A percentile compares a stretch with the other conserved stretches of the same genome.
These are phyloP conservation scores for Sporopachydermia lactativora DNA, from an alignment of 805 yeast species.

Conservation along the genomic window DNA sequence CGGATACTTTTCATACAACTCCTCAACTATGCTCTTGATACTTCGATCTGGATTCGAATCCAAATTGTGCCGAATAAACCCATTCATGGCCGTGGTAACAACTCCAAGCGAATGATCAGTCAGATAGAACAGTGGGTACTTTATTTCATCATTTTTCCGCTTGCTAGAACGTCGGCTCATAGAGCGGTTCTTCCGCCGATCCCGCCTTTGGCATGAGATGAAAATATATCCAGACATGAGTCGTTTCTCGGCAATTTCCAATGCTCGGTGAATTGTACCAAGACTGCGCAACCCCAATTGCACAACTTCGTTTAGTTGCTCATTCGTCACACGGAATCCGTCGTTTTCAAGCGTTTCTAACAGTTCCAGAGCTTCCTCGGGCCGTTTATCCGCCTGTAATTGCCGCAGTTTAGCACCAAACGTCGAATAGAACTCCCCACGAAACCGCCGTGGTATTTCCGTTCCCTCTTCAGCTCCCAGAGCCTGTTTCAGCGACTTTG, in stretches of 20 bases:
- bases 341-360: background rate
- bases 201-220: no score
- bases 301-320: constrained; percentile 8
- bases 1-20: no score
- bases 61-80: no score
- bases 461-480: background rate
- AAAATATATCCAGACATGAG: constrained; percentile 3
- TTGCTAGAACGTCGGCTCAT: no score
- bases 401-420: constrained; percentile 10
- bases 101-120: no score
- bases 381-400: constrained; percentile 5
- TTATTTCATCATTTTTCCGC: no score
- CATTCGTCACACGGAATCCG: constrained; percentile 9
- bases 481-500: background rate
- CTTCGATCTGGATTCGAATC: no score
- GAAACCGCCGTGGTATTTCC: no score
- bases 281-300: constrained; percentile 5
- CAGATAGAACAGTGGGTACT: no score
- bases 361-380: constrained; percentile 5
- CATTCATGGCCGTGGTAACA: no score
- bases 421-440: background rate
- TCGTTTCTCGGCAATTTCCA: constrained; percentile 8
- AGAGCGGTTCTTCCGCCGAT: no score
- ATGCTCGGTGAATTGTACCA: constrained; percentile 4
- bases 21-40: no score